Base-by-base conservation (phyloP, 495 filamentous ascomycete species). In the Neurospora hispaniola region DNA sequence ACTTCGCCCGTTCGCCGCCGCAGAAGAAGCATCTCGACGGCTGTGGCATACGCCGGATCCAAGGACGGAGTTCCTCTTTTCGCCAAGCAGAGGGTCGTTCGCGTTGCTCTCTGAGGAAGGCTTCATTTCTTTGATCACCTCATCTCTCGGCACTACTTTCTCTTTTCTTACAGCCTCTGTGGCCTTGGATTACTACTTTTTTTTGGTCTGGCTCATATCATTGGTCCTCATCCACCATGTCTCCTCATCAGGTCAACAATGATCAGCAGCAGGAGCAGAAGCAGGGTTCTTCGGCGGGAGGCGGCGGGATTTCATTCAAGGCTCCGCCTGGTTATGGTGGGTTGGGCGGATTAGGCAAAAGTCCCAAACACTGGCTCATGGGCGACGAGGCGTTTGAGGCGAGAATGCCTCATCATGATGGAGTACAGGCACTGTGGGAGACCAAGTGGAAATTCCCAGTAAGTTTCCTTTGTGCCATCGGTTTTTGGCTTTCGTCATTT, bases 391-490 rank as follows among this genome's bases (percentile, higher is more conserved):
- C 81, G 69, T 81, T 86, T 72, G 78, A 84, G 72, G 75, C 75
- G 11, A 75, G 79, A 9, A 85, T 86, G 84, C 79, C 80, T 20
- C 92, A 94, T 79, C 90, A 94, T 75, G 85, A 89, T n/a, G 89
- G 88, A 27, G 90, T 92, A 77, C 84, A 89, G 79, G 87, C 88
- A 42, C 82, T 95, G 54, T 95, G 92, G 92, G 90, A 93, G 81
- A 90, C 89, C 5, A 93, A 93, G 80, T 95, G 91, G 92, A 89
- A 90, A 80, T 85, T 88, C 72, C 89, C 88, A 5, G 90, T 92
- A 73, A 75, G 79, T 76, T 66, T 66, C 14, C 40, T 9, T 41
- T n/a, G 54, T 40, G 39, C 31, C 27, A 20, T 23, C 20, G 23
- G n/a, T 69, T 68, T 62, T 74, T 5, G 41, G 14, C 14, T 35